A percentile compares a stretch with the other conserved stretches of the same genome.
phyloP scores from a whole-genome alignment of 441 rosid species.

The Adansonia madagascariensis region DNA sequence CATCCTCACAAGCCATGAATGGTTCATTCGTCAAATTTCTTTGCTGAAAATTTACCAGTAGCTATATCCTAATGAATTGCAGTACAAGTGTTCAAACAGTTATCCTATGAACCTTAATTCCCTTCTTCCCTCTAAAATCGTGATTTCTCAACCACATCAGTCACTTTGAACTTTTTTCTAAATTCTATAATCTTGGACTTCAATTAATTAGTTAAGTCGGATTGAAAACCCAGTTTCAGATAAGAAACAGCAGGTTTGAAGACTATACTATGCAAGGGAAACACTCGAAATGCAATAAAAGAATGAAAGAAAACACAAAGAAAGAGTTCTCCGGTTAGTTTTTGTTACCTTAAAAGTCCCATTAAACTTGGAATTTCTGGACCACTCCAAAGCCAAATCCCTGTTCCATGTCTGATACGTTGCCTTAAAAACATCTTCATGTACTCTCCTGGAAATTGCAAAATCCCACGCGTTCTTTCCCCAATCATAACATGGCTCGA shows the following conservation, averaged over 20 bases:
- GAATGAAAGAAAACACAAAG: not conserved
- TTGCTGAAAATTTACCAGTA: not conserved
- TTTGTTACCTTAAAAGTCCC: conserved; percentile 66
- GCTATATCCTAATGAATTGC: not conserved
- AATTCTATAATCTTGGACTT: conserved; percentile 13
- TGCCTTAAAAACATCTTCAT: conserved; percentile 66
- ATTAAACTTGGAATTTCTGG: conserved; percentile 56
- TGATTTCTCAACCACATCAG: not conserved
- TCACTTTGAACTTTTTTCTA: not conserved
- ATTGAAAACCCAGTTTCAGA: conserved; percentile 1
- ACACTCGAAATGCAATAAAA: not conserved
- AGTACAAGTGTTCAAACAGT: not conserved
- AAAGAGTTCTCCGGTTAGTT: no score
- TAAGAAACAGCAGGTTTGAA: not conserved
- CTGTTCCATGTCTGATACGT: conserved; percentile 69
- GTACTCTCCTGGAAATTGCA: conserved; percentile 60
- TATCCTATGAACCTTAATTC: not conserved
- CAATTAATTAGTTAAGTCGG: not conserved
- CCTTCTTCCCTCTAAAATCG: not conserved
- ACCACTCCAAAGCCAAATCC: conserved; percentile 77
- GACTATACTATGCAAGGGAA: not conserved
- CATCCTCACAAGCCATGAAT: not conserved
- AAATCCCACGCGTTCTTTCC: conserved; percentile 87
- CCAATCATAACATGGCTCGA: conserved; percentile 80
- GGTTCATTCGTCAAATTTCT: not conserved